Percentiles rank a stretch among this genome's conserved stretches.
Conservation (phyloP, 306 rosid genomes). For the Rosa rugosa region DNA sequence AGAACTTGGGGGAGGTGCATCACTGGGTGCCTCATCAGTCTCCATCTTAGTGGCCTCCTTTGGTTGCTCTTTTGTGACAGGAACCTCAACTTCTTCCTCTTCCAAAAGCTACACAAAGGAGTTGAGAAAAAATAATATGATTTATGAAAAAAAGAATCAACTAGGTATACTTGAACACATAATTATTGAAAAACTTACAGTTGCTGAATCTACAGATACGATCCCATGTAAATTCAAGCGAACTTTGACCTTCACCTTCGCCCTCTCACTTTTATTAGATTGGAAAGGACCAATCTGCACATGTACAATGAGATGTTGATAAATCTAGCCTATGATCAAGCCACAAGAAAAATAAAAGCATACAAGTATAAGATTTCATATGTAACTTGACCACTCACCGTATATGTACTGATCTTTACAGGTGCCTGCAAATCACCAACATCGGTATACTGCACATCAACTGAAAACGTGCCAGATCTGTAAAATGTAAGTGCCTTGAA, state of each 20-base stretch:
- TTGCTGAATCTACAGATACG: constrained; percentile 69
- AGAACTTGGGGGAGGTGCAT: constrained; percentile 45
- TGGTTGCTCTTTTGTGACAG: constrained; percentile 57
- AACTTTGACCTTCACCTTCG: constrained; percentile 73
- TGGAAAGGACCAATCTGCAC: constrained; percentile 91
- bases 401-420: constrained; percentile 71
- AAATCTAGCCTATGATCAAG: background rate
- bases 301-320: background rate
- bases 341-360: background rate
- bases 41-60: constrained; percentile 68
- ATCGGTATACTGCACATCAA: constrained; percentile 74
- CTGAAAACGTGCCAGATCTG: constrained; percentile 66
- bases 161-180: background rate
- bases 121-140: background rate
- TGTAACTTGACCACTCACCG: constrained; percentile 44
- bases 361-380: background rate
- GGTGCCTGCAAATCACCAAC: constrained; percentile 54
- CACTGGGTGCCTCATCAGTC: constrained; percentile 64
- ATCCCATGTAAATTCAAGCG: constrained; percentile 82
- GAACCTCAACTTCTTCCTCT: constrained; percentile 83
- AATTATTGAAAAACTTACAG: constrained; percentile 46
- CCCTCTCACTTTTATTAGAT: constrained; percentile 52
- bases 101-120: constrained; percentile 61
- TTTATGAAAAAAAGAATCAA: background rate
- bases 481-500: constrained; percentile 68